Base-by-base conservation (phyloP, 1,284 basidiomycete species). In the Cystobasidium sp. region DNA sequence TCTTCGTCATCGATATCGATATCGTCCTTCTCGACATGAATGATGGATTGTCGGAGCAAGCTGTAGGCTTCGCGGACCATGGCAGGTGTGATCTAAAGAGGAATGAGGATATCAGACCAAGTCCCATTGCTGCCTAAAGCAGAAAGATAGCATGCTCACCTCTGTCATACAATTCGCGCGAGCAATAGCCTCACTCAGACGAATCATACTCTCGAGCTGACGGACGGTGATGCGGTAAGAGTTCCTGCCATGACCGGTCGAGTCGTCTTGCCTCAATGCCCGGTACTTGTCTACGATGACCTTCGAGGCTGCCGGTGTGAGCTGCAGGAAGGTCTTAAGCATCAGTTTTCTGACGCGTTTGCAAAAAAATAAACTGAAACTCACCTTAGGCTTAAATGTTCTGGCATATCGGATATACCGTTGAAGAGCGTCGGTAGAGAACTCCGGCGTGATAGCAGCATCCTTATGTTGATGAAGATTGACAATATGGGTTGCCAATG, bases 1-100 rank as follows among this genome's bases (percentile, higher is more conserved):
- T 94, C 93, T 80, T 97, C 94, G 76, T 97, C 94, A 80, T 98
- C 96, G 80, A 99, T 93, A 81, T 95, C 93, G 80, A 99, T 91
- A 80, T 99, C 96, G 81, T 99, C 97, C 83, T 98, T 94, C 82
- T 99, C 97, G 77, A 99, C 96, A 80, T 99, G 97, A 80, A 99
- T 98, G 84, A 99, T 99, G 2, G 95, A 98, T 83, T 98, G 94
- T 47, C 92, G 89, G 22, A 99, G 86, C 14, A 99, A 89, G 39
- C 88, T 90, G 84, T 93, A 98, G 1, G 97, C 96, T 84, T 99
- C 97, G 41, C 93, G 88, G 18, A 99, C 97, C 81, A 97, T 97
- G 0, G 88, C 90, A 0, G 95, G 94, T 0, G 88, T 91, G 78
- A 97, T 97, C 90, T 93, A 78, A 12, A 24, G 16, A 12, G 10